A percentile compares a stretch with the other conserved stretches of the same genome.
These are phyloP conservation scores for Naganishia vishniacii DNA, from an alignment of 768 basidiomycete genomes.

Conservation along the genomic window DNA sequence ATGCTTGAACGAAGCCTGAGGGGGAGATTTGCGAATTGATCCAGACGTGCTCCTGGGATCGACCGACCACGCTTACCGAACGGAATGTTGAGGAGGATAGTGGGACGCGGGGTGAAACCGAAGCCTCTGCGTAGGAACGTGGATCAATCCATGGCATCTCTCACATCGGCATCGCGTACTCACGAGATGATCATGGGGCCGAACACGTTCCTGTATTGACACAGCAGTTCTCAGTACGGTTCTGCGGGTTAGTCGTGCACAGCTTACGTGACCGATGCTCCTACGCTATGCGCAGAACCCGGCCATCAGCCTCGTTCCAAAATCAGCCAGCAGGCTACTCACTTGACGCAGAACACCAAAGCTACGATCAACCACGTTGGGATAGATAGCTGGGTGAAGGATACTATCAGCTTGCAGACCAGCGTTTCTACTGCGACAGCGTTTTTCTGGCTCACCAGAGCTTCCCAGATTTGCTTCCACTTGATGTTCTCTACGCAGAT, in stretches of 20 bases:
- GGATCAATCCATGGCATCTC: neutral
- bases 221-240: neutral
- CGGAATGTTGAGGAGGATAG: constrained; percentile 37
- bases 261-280: constrained; percentile 28
- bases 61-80: constrained; percentile 36
- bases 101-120: constrained; percentile 27
- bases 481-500: constrained; percentile 24
- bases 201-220: constrained; percentile 35
- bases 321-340: constrained; percentile 28
- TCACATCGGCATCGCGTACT: neutral
- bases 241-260: too few relatives aligned
- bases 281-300: neutral
- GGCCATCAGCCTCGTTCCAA: neutral
- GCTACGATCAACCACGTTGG: constrained; percentile 28
- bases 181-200: constrained; percentile 52
- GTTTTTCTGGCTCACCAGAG: constrained; percentile 21
- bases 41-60: neutral
- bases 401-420: neutral
- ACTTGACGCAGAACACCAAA: constrained; percentile 51
- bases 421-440: too few relatives aligned
- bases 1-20: constrained; percentile 38
- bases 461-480: constrained; percentile 32
- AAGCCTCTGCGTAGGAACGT: constrained; percentile 25
- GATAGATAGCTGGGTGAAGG: constrained; percentile 1
- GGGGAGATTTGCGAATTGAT: neutral